These are phyloP conservation scores for Silene uniflora DNA, from an alignment of 148 eudicot genomes.

Conservation along the genomic window DNA sequence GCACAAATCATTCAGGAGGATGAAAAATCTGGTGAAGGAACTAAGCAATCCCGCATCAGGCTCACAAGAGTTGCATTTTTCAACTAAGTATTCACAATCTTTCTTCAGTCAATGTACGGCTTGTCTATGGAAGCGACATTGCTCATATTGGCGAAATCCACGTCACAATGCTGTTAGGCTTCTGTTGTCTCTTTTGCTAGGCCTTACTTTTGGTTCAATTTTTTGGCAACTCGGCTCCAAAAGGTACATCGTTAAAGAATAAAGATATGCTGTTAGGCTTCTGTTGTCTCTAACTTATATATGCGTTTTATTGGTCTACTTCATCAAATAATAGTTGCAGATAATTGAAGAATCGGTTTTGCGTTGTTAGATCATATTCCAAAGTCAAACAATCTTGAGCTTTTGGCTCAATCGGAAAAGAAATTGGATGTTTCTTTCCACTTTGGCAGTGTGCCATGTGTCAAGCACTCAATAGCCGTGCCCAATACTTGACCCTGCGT, in stretches of 20 bases:
- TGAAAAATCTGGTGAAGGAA: neutral
- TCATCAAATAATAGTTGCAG: no score
- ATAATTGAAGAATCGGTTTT: no score
- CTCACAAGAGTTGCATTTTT: conserved; percentile 1
- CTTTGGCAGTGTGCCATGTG: no score
- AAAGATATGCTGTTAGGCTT: no score
- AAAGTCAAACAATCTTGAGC: no score
- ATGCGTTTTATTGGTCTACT: no score
- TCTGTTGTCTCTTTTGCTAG: neutral
- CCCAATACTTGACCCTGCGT: no score
- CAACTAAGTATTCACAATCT: neutral
- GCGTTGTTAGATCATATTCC: no score
- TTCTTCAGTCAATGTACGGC: neutral
- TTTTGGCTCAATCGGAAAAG: no score
- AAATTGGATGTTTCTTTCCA: no score
- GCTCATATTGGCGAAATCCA: conserved; percentile 4
- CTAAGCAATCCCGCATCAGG: neutral
- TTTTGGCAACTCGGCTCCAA: conserved; percentile 7
- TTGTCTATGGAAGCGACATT: conserved; percentile 10
- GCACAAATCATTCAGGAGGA: conserved; percentile 4
- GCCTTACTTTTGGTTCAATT: neutral
- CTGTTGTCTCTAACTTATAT: no score
- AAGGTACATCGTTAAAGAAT: neutral
- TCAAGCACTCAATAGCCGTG: no score
- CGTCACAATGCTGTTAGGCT: neutral